Percentiles rank a stretch among this genome's conserved stretches.
Evolutionary conservation across 495 filamentous ascomycete species (phyloP).

Genomic region (Jackrogersella minutella): DNA sequence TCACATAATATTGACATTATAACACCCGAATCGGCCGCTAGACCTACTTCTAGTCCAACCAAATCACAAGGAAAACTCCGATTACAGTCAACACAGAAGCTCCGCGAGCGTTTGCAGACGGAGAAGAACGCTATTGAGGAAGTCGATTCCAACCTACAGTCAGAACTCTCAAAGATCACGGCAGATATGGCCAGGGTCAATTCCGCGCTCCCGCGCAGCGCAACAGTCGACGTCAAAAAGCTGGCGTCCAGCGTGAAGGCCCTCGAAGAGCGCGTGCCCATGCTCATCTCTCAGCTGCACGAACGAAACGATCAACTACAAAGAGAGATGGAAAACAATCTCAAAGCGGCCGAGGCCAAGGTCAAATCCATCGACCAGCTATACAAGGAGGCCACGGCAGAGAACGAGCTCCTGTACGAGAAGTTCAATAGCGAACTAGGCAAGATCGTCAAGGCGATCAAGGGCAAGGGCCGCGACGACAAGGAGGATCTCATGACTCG

Average conservation of each 20-base stretch:
- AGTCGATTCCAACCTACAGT: slow-evolving; percentile 72
- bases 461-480: slow-evolving; percentile 70
- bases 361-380: slow-evolving; percentile 86
- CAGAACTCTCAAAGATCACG: slow-evolving; percentile 82
- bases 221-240: slow-evolving; percentile 53
- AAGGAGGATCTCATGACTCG: slow-evolving; percentile 75
- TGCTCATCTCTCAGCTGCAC: slow-evolving; percentile 66
- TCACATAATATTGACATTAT: slow-evolving; percentile 40
- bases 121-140: slow-evolving; percentile 77
- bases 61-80: slow-evolving; percentile 71
- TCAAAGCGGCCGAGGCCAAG: slow-evolving; percentile 77
- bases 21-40: slow-evolving; percentile 38
- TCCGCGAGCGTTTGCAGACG: slow-evolving; percentile 84
- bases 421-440: slow-evolving; percentile 90
- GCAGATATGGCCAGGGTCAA: slow-evolving; percentile 78
- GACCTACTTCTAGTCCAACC: slow-evolving; percentile 49
- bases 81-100: slow-evolving; percentile 90
- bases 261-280: slow-evolving; percentile 71
- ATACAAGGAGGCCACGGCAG: slow-evolving; percentile 85
- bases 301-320: slow-evolving; percentile 67
- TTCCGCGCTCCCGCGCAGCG: slow-evolving; percentile 49
- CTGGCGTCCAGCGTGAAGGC: slow-evolving; percentile 64
- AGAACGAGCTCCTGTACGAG: slow-evolving; percentile 94
- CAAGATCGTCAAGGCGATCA: slow-evolving; percentile 79
- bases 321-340: slow-evolving; percentile 71